Evolutionary conservation across 768 basidiomycete species (phyloP), one percentile per base, ranked within the genome.

Genomic region (Boletus edulis): DNA sequence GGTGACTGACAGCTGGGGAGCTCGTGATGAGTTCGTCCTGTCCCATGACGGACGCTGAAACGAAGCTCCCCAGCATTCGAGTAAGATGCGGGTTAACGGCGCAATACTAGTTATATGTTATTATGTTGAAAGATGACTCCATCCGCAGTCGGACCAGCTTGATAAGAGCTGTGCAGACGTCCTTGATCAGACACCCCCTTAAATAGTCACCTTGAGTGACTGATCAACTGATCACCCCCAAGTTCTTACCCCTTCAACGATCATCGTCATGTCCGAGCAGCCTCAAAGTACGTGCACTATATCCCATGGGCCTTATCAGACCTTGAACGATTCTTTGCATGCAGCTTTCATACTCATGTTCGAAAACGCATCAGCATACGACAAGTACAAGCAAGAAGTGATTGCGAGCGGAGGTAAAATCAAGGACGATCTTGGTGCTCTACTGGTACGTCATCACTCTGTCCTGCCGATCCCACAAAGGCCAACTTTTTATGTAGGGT

Each of bases 271-370:
- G 65, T 37, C 65, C 4, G 47, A 48, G 8, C 29, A 29, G 3
- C 2, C 13, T 13, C 11, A 62, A 48, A 54, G 65, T 67, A 47
- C 17, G 65, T 59, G 13, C 42, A 7, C 17, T 8, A 1, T 31
- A 5, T 29, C 8, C 1, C 27, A 27, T 27, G 27, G 27, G 2
- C 27, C 9, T 18, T 18, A 13, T 22, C 11, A 11, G 17, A 37
- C 39, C 32, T 39, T 8, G 32, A 50, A 2, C 14, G 44, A 50
- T 45, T 20, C 5, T 27, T 14, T 12, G 5, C 12, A 24, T 29
- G 29, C 8, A 68, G 66, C 13, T 1, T 52, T 52, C 48, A 66
- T 37, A 5, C 2, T 66, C 37, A 54, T 17, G 18, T 63, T 68
- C 39, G 31, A 46, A 0, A 3, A 49, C 7, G 2, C 22, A 6